Base-by-base conservation (phyloP, 805 yeast genomes). In the Helenozyma baotianmanensis region DNA sequence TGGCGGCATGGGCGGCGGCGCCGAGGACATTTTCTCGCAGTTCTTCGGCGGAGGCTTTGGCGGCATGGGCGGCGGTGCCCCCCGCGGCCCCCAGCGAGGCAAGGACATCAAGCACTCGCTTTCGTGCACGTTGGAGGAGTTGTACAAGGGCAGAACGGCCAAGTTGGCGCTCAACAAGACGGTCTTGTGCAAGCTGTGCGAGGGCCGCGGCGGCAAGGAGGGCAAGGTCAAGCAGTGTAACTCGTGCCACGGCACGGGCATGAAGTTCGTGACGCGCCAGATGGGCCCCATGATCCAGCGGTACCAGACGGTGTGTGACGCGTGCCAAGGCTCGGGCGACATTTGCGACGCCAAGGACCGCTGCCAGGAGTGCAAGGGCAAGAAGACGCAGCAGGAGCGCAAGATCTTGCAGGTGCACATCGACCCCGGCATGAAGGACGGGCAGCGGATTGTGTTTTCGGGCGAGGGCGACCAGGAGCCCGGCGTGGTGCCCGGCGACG, bases 221-320 rank as follows among this genome's bases (percentile, higher is more conserved):
- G 95, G 92, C 44, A 72, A 85, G 37, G 95, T 89, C 45, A 83
- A 82, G 70, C 78, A 78, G 52, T 92, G 99, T 79, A 46, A 78
- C 32, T 60, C 78, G 24, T 92, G 99, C 80, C 75, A 77, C 56
- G 99, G 99, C 64, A 74, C 76, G 51, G 99, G 99, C 76, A 66
- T 82, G 62, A 85, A 78, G 64, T 82, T 90, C 47, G 82, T 88
- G 47, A 86, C 96, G 33, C 84, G 95, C 71, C 97, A 92, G 68
- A 89, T 92, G 96, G 99, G 99, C 51, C 96, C 96, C 47, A 87
- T 92, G 89, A 84, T 92, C 54, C 99, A 92, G 72, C 84, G 96
- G 74, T 85, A 85, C 78, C 97, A 92, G 70, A 79, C 94, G 28
- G 80, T 78, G 34, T 92, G 99, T 82, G 90, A 84, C 49, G 80